These are phyloP conservation scores for Colletotrichum caudatum DNA, from an alignment of 2,329 filamentous ascomycete species.

Conservation along the genomic window DNA sequence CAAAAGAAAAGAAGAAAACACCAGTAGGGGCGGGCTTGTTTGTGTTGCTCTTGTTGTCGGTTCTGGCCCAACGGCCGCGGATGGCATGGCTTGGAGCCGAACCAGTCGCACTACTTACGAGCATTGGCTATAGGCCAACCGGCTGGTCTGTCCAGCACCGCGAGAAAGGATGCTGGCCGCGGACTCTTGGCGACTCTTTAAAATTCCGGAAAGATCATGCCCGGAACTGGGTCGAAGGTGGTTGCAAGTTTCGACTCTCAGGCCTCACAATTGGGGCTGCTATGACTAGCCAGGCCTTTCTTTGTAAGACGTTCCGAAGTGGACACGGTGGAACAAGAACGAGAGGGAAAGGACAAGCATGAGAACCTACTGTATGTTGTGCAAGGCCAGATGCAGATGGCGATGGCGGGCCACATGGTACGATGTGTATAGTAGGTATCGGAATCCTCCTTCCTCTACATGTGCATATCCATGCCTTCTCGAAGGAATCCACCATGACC, in stretches of 20 bases:
- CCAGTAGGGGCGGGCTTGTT: not conserved
- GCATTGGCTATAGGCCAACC: not conserved
- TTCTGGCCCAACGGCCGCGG: constrained; percentile 7
- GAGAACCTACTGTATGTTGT: not conserved
- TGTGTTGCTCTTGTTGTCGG: not conserved
- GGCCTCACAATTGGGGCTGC: constrained; percentile 1
- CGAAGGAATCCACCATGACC: constrained; percentile 18
- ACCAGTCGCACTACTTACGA: not conserved
- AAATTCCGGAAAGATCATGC: not conserved
- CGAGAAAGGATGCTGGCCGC: not conserved
- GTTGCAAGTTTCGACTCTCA: not conserved
- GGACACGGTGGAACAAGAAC: constrained; percentile 3
- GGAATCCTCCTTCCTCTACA: not conserved
- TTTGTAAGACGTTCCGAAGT: constrained; percentile 6
- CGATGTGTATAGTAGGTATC: not conserved
- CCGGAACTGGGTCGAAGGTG: not conserved
- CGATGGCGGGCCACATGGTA: constrained; percentile 15
- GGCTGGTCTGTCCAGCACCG: not conserved
- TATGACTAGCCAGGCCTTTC: not conserved
- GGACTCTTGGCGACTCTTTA: not conserved
- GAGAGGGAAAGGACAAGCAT: not conserved
- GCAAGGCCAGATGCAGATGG: constrained; percentile 13
- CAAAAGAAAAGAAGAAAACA: not conserved
- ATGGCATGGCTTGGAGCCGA: not conserved
- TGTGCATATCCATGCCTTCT: not conserved